Conservation (phyloP, 2,329 filamentous ascomycete genomes). For the Rhynchosporium secalis region DNA sequence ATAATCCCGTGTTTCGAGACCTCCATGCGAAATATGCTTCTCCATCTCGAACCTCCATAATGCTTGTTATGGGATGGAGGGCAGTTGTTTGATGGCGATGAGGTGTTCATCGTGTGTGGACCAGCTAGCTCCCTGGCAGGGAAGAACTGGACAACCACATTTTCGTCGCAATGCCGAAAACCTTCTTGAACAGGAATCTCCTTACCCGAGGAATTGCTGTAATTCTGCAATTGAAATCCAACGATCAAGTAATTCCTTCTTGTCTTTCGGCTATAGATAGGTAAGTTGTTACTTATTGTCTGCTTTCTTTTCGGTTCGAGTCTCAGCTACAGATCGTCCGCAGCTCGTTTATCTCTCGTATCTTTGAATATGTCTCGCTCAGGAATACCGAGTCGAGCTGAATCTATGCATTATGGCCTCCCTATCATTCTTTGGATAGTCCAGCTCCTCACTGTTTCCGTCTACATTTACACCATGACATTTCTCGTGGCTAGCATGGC, state of each 20-base stretch:
- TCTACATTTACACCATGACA: slow-evolving; percentile 3
- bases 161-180: background rate
- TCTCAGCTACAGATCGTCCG: background rate
- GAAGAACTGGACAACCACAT: background rate
- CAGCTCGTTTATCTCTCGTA: background rate
- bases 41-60: background rate
- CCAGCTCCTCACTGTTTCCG: slow-evolving; percentile 9
- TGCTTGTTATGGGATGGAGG: background rate
- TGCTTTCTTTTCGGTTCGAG: background rate
- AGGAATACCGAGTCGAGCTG: background rate
- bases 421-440: slow-evolving; percentile 12
- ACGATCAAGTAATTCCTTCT: background rate
- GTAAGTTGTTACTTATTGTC: background rate
- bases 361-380: background rate
- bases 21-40: slow-evolving; percentile 5
- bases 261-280: background rate
- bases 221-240: background rate
- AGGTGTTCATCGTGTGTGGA: background rate
- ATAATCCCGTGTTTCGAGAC: background rate
- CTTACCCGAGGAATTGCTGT: background rate
- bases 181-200: background rate
- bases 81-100: background rate
- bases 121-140: background rate
- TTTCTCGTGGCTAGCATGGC: slow-evolving; percentile 7
- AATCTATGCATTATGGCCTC: background rate